Evolutionary conservation across 2,329 filamentous ascomycete genomes (phyloP).

Genomic region (Cladorrhinum sp.): DNA sequence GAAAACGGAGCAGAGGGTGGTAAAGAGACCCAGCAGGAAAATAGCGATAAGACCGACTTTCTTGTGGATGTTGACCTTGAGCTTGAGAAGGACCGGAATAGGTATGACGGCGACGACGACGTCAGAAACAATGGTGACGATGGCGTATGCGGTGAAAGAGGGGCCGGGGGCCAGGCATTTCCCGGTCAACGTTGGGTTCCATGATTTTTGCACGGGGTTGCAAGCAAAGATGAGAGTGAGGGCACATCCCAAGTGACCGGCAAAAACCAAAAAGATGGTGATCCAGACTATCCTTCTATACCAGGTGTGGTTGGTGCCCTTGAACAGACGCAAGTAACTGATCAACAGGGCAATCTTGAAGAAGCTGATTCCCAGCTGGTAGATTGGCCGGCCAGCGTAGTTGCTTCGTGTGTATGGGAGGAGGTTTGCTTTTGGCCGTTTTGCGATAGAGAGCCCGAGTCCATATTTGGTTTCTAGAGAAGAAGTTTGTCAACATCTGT

Average conservation of each 20-base stretch:
- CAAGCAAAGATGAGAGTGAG: constrained; percentile 51
- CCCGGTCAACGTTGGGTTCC: constrained; percentile 41
- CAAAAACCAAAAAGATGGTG: constrained; percentile 42
- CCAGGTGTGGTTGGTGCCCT: constrained; percentile 43
- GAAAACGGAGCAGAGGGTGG: constrained; percentile 52
- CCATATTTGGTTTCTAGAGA: constrained; percentile 51
- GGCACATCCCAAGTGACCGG: constrained; percentile 47
- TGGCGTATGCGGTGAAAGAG: constrained; percentile 51
- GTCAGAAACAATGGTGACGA: constrained; percentile 51
- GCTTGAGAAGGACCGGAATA: constrained; percentile 46
- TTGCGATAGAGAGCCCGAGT: constrained; percentile 45
- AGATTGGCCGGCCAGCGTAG: constrained; percentile 52
- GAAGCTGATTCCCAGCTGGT: constrained; percentile 53
- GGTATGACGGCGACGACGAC: constrained; percentile 49
- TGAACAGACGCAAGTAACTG: constrained; percentile 50
- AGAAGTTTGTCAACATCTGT: background rate
- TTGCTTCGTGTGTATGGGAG: constrained; percentile 48
- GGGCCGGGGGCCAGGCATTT: constrained; percentile 45
- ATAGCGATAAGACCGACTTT: constrained; percentile 51
- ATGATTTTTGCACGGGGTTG: constrained; percentile 46
- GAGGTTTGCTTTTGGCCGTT: constrained; percentile 42
- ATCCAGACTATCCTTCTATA: constrained; percentile 46
- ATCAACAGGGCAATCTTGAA: constrained; percentile 55
- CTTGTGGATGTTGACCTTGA: constrained; percentile 48
- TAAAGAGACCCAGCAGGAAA: constrained; percentile 53